Conservation (phyloP, 768 basidiomycete genomes). For the Sistotremastrum niveocremeum region DNA sequence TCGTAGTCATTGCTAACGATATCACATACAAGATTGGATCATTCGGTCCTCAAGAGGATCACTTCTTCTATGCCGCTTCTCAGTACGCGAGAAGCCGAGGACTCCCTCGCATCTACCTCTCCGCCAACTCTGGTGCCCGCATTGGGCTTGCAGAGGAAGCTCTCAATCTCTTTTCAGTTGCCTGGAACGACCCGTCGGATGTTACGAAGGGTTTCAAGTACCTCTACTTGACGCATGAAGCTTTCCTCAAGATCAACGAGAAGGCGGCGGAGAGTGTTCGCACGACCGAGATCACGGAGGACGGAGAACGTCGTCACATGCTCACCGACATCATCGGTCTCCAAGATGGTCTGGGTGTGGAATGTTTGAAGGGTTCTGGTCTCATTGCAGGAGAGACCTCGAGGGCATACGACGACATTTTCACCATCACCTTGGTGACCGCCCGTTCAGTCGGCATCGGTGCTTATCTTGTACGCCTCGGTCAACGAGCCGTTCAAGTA, state of each 20-base stretch:
- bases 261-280: slow-evolving; percentile 68
- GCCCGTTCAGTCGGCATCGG: slow-evolving; percentile 99
- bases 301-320: slow-evolving; percentile 83
- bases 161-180: slow-evolving; percentile 74
- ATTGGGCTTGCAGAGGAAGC: slow-evolving; percentile 92
- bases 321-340: slow-evolving; percentile 94
- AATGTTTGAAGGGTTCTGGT: slow-evolving; percentile 90
- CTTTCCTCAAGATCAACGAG: slow-evolving; percentile 78
- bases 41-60: slow-evolving; percentile 90
- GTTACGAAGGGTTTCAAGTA: slow-evolving; percentile 96
- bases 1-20: slow-evolving; percentile 90
- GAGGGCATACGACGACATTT: slow-evolving; percentile 97
- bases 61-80: slow-evolving; percentile 91
- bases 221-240: slow-evolving; percentile 88
- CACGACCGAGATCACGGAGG: slow-evolving; percentile 71
- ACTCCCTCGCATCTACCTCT: slow-evolving; percentile 91
- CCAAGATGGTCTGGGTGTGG: slow-evolving; percentile 96
- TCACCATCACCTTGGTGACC: slow-evolving; percentile 97
- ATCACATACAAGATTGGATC: slow-evolving; percentile 99
- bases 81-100: slow-evolving; percentile 84
- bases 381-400: slow-evolving; percentile 98
- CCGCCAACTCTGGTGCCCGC: slow-evolving; percentile 97
- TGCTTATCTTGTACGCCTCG: slow-evolving; percentile 94
- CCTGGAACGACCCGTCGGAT: slow-evolving; percentile 69
- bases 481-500: slow-evolving; percentile 95